A percentile compares a stretch with the other conserved stretches of the same genome.
These are phyloP conservation scores for Candida neerlandica DNA, from an alignment of 1,139 yeast genomes.

Conservation along the genomic window DNA sequence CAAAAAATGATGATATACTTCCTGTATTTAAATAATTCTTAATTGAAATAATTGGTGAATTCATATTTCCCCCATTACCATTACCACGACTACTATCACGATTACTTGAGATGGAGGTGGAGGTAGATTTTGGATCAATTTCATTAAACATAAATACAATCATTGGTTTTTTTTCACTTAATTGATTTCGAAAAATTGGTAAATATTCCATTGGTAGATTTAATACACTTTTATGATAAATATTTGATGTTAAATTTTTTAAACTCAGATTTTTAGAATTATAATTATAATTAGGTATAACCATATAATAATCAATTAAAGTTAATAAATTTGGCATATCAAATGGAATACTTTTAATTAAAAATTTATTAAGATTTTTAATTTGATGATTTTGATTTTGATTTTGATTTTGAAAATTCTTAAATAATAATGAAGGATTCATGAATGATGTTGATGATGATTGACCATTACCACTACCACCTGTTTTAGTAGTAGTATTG, in stretches of 20 bases:
- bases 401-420: slow-evolving; percentile 1
- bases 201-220: slow-evolving; percentile 19
- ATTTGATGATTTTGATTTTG: slow-evolving; percentile 14
- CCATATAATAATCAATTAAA: slow-evolving; percentile 34
- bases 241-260: slow-evolving; percentile 10
- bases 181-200: slow-evolving; percentile 25
- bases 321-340: slow-evolving; percentile 32
- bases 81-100: slow-evolving; percentile 1
- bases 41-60: slow-evolving; percentile 23
- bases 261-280: background rate
- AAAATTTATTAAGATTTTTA: slow-evolving; percentile 22
- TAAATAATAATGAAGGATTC: slow-evolving; percentile 4
- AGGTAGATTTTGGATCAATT: slow-evolving; percentile 7
- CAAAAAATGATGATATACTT: slow-evolving; percentile 38
- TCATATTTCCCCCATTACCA: slow-evolving; percentile 6
- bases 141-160: slow-evolving; percentile 37
- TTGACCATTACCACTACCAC: no score
- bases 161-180: slow-evolving; percentile 30
- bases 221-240: slow-evolving; percentile 23
- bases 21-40: slow-evolving; percentile 25
- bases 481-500: slow-evolving; percentile 31
- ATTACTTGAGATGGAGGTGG: no score
- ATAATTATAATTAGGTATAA: slow-evolving; percentile 26
- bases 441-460: background rate
- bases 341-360: slow-evolving; percentile 36